Evolutionary conservation across 495 filamentous ascomycete genomes (phyloP), one percentile per base, ranked within the genome.

Genomic region (Cryomyces minteri): DNA sequence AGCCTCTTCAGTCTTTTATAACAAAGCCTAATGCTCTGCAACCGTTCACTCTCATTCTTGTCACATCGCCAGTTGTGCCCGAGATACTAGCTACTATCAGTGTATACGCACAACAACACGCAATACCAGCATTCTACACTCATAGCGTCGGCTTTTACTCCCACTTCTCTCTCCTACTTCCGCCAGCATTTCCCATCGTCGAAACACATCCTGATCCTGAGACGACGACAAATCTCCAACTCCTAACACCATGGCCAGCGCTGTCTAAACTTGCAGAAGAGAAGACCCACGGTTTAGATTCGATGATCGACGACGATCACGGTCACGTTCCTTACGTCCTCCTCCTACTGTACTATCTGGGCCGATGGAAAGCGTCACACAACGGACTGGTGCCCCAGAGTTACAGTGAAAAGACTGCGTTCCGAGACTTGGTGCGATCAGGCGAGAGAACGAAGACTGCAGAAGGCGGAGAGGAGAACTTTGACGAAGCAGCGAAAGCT

Each of bases 391-490:
- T 70, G 12, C 90, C 92, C 18, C 58, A 61, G 7, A 79, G 67
- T 36, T 95, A 88, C 66, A 79, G 80, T 48, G 85, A 99, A 46
- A 99, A 96, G 62, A 79, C 67, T 5, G 82, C 76, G 41, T 94
- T 96, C 59, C 69, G 78, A 38, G 69, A 75, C 9, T 58, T 84
- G 9, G 76, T 95, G 0, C 63, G 70, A 44, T 64, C 65, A 5
- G 73, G 74, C 9, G 73, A 80, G 46, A 72, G 90, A 53, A 82
- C 68, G 37, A 64, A 79, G 52, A 88, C 76, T 51, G 59, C 86
- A 31, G 88, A 94, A 64, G 88, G 85, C 32, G 83, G 81, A 49
- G 90, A 96, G 59, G 90, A 98, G 67, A 99, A 99, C 59, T 99
- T 82, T 58, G 87, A 95, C 36, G 90, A 99, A 62, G 90, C 90